Conservation (phyloP, 768 basidiomycete genomes). For the Tremella mesenterica region DNA sequence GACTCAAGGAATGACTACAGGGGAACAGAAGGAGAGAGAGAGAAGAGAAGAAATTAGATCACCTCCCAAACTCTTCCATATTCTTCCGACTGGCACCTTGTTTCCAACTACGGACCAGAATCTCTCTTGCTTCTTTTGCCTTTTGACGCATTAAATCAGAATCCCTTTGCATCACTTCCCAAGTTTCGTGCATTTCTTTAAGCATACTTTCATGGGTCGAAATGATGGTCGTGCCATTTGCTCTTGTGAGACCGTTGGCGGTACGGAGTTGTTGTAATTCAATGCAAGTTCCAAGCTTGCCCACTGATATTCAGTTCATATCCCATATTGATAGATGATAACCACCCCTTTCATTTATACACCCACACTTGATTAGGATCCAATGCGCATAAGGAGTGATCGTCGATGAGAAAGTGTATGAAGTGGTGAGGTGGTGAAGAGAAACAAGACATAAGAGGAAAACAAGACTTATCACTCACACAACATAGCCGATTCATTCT, state of each 20-base stretch:
- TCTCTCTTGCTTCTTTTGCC: not conserved
- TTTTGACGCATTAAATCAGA: not conserved
- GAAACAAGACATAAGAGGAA: not conserved
- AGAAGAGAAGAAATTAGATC: no score
- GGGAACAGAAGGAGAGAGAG: no score
- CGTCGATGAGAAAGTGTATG: not conserved
- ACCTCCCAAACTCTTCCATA: not conserved
- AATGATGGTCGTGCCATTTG: not conserved
- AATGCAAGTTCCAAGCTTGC: not conserved
- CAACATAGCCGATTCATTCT: slow-evolving; percentile 12
- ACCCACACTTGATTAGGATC: no score
- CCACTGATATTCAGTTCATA: not conserved
- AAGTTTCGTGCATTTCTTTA: not conserved
- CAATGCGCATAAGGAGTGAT: not conserved
- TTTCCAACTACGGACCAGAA: not conserved
- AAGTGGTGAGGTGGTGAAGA: not conserved
- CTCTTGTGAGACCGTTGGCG: not conserved
- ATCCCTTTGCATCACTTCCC: not conserved
- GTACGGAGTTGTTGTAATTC: not conserved
- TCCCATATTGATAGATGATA: no score
- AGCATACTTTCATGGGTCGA: not conserved
- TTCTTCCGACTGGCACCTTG: not conserved
- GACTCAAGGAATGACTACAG: no score
- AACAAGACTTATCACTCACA: slow-evolving; percentile 11
- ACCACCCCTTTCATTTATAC: no score